Evolutionary conservation across 306 rosid species (phyloP).

Genomic region (Carpinus viminea): DNA sequence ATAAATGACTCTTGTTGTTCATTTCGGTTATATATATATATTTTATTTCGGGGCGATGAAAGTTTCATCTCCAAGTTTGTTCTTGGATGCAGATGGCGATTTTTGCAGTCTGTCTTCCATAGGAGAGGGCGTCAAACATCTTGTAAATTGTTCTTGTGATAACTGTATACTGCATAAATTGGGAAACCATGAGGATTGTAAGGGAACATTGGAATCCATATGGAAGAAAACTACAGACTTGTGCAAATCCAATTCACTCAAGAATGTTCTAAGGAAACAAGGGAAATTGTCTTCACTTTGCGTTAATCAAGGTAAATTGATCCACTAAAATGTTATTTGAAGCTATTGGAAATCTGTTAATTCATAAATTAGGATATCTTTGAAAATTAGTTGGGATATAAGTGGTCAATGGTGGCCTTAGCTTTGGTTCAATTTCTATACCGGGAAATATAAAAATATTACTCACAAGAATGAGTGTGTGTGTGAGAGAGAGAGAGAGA

Average conservation of each 20-base stretch:
- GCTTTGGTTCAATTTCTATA: background rate
- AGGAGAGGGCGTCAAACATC: slow-evolving; percentile 46
- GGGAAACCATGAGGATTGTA: slow-evolving; percentile 49
- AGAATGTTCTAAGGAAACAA: slow-evolving; percentile 66
- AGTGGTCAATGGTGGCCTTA: background rate
- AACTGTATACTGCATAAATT: slow-evolving; percentile 33
- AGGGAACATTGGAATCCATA: slow-evolving; percentile 60
- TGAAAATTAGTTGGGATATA: background rate
- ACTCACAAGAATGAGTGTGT: background rate
- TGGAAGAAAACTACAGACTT: slow-evolving; percentile 72
- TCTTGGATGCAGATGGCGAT: slow-evolving; percentile 30
- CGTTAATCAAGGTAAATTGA: slow-evolving; percentile 46
- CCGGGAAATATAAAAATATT: background rate
- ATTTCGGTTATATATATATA: background rate
- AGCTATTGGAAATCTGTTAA: background rate
- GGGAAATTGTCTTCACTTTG: slow-evolving; percentile 70
- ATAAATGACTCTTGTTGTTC: background rate
- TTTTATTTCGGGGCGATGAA: background rate
- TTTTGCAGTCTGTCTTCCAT: slow-evolving; percentile 27
- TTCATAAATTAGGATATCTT: background rate
- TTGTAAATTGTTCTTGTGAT: slow-evolving; percentile 34
- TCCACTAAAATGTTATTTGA: background rate
- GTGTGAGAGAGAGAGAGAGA: no score
- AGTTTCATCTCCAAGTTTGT: slow-evolving; percentile 25
- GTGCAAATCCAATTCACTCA: slow-evolving; percentile 62